A percentile compares a stretch with the other conserved stretches of the same genome.
phyloP scores from a whole-genome alignment of 23 red algal species.

The Gracilaria vermiculophylla region DNA sequence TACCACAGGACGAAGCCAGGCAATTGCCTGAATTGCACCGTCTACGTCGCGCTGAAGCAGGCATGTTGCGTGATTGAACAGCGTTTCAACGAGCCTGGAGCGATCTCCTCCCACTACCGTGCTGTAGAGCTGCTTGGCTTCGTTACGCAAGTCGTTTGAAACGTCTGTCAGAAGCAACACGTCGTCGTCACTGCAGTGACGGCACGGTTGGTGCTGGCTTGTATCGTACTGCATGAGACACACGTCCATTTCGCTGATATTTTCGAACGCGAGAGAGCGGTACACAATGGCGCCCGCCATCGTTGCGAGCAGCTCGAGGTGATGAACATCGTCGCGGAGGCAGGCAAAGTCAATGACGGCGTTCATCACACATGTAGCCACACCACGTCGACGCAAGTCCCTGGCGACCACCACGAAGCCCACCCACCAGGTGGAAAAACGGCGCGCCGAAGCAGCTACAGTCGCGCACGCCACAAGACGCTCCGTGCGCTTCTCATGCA shows the following conservation, averaged over 20 bases:
- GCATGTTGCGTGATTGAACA: not conserved
- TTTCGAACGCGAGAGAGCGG: not conserved
- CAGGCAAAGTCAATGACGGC: not conserved
- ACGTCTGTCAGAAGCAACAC: not conserved
- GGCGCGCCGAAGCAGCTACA: not conserved
- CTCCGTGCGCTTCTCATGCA: not conserved
- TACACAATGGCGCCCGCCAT: not conserved
- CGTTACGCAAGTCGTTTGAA: not conserved
- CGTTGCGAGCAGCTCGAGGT: not conserved
- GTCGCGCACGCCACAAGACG: not conserved
- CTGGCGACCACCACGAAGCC: not conserved
- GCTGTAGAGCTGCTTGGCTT: not conserved
- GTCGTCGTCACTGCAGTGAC: not conserved
- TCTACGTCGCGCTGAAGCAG: not conserved
- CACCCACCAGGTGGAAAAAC: not conserved
- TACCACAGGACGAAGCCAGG: not conserved
- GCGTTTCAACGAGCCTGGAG: not conserved
- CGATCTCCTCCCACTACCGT: not conserved
- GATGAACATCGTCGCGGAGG: not conserved
- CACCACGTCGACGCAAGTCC: not conserved
- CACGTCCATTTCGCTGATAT: not conserved
- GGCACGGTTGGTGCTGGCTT: not conserved
- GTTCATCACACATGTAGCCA: not conserved
- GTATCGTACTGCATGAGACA: not conserved
- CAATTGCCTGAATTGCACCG: not conserved